Evolutionary conservation across 1,284 basidiomycete species (phyloP).

Genomic region (Pseudomicrostroma phylloplanum): DNA sequence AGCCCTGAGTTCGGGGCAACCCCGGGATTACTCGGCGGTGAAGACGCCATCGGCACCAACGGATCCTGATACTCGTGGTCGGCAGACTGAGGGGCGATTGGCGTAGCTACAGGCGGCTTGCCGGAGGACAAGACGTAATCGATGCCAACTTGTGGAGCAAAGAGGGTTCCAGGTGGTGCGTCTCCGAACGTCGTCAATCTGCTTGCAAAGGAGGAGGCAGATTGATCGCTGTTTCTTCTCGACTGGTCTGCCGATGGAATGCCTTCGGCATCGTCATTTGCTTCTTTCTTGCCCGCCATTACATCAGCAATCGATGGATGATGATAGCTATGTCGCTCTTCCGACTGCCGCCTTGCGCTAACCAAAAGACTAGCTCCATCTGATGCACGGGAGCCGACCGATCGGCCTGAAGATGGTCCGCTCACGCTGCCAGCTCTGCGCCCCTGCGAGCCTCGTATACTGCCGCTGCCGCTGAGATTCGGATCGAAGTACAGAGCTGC

Average conservation of each 20-base stretch:
- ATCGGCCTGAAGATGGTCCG: background rate
- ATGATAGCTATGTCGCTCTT: background rate
- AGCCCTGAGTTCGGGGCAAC: background rate
- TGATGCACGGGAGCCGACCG: background rate
- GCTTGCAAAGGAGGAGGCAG: no score
- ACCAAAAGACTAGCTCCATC: background rate
- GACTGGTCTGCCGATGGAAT: no score
- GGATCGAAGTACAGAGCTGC: conserved; percentile 94
- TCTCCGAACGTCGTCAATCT: background rate
- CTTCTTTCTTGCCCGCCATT: background rate
- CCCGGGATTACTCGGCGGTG: background rate
- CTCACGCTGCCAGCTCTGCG: background rate
- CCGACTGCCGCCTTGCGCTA: background rate
- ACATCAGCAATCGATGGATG: no score
- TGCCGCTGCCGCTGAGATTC: background rate
- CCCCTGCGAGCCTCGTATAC: background rate
- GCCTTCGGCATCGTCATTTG: background rate
- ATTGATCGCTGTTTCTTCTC: no score
- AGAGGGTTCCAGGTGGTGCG: conserved; percentile 27
- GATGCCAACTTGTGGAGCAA: conserved; percentile 37
- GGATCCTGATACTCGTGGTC: conserved; percentile 1
- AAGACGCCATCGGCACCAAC: background rate
- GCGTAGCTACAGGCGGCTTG: conserved; percentile 29
- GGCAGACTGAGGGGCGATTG: conserved; percentile 4
- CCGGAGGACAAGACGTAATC: conserved; percentile 26